Conservation (phyloP, 1,284 basidiomycete genomes). For the Rhizoctonia solani region DNA sequence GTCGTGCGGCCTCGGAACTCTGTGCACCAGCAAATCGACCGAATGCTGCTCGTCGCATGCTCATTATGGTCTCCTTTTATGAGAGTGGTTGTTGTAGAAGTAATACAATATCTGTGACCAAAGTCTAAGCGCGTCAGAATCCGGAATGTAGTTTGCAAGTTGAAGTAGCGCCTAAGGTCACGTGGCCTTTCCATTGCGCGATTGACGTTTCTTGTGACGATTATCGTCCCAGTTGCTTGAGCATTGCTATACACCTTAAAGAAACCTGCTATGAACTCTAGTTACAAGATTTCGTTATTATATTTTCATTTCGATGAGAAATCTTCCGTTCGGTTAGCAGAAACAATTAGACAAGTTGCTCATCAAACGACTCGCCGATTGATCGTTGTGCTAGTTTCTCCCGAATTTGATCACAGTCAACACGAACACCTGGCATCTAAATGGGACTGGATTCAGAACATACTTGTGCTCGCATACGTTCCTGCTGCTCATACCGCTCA, state of each 20-base stretch:
- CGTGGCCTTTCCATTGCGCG: not conserved
- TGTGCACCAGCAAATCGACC: constrained; percentile 32
- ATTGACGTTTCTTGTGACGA: constrained; percentile 1
- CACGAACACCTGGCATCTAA: constrained; percentile 18
- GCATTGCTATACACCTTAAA: too few relatives aligned
- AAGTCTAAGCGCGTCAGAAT: too few relatives aligned
- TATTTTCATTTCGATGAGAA: constrained; percentile 14
- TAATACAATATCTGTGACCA: too few relatives aligned
- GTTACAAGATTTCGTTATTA: constrained; percentile 16
- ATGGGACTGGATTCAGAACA: constrained; percentile 27
- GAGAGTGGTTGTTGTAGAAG: not conserved
- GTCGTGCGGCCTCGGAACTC: constrained; percentile 31
- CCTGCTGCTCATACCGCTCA: constrained; percentile 12
- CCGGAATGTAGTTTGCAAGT: not conserved
- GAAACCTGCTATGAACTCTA: not conserved
- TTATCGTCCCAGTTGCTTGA: not conserved
- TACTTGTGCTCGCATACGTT: constrained; percentile 27
- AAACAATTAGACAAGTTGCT: constrained; percentile 13
- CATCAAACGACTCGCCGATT: constrained; percentile 24
- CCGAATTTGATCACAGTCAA: constrained; percentile 15
- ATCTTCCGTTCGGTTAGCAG: constrained; percentile 1
- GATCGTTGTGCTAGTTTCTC: constrained; percentile 22
- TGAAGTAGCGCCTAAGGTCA: constrained; percentile 4
- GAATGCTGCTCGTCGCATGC: constrained; percentile 31
- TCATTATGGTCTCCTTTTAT: not conserved